phyloP scores from a whole-genome alignment of 1,139 yeast species.

The Yamadazyma songkhlaensis region DNA sequence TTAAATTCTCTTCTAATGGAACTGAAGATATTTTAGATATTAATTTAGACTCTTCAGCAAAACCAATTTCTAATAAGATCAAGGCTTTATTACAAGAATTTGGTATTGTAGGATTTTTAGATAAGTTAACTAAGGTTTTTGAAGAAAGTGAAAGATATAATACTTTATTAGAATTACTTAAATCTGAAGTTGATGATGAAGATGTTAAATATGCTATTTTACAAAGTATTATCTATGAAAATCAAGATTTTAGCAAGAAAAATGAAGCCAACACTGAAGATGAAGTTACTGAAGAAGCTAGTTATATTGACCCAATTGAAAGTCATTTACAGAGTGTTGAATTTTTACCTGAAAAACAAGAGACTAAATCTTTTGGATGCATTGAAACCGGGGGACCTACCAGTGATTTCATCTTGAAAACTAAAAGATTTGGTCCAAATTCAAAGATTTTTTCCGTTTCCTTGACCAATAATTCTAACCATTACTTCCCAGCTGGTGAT shows the following conservation, averaged over 20 bases:
- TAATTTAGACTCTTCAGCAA: slow-evolving; percentile 23
- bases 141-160: slow-evolving; percentile 26
- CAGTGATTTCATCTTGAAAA: slow-evolving; percentile 8
- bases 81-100: slow-evolving; percentile 18
- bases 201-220: slow-evolving; percentile 22
- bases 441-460: slow-evolving; percentile 26
- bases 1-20: not conserved
- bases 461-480: slow-evolving; percentile 25
- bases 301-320: not conserved
- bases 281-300: not conserved
- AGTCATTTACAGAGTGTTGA: not conserved
- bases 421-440: slow-evolving; percentile 19
- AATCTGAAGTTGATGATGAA: slow-evolving; percentile 17
- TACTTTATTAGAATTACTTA: slow-evolving; percentile 17
- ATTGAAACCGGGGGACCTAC: not conserved
- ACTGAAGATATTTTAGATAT: slow-evolving; percentile 22
- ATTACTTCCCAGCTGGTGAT: slow-evolving; percentile 28
- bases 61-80: slow-evolving; percentile 18
- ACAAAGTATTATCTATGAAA: slow-evolving; percentile 15
- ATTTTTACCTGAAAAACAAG: not conserved
- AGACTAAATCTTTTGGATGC: slow-evolving; percentile 2
- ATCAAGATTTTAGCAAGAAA: not conserved
- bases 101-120: slow-evolving; percentile 19
- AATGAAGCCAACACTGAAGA: not conserved
- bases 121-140: slow-evolving; percentile 21